Evolutionary conservation across 2,329 filamentous ascomycete genomes (phyloP).

Genomic region (Eutypa lata): DNA sequence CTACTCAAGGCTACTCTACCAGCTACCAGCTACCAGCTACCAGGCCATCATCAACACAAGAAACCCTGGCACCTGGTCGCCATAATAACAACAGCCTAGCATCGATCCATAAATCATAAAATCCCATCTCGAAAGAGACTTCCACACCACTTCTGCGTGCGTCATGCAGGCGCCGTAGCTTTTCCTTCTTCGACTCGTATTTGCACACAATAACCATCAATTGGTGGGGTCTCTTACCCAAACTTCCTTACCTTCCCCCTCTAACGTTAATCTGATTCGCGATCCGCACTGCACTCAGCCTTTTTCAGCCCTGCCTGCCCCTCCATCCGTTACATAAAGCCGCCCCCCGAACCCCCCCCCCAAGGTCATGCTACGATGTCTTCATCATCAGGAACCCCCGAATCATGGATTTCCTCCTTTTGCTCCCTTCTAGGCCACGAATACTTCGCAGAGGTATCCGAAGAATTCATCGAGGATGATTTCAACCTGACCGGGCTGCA

Average conservation of each 20-base stretch:
- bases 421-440: slow-evolving; percentile 94
- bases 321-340: slow-evolving; percentile 1
- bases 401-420: slow-evolving; percentile 98
- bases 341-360: background rate
- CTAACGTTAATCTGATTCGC: background rate
- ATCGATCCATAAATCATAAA: background rate
- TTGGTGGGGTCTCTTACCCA: background rate
- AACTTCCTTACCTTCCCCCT: background rate
- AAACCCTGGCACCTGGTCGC: background rate
- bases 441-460: slow-evolving; percentile 97
- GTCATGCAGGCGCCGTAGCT: slow-evolving; percentile 26
- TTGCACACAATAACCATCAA: background rate
- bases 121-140: no score
- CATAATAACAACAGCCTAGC: background rate
- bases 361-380: slow-evolving; percentile 44
- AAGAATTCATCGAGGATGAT: slow-evolving; percentile 99
- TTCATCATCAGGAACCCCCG: slow-evolving; percentile 59
- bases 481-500: slow-evolving; percentile 97
- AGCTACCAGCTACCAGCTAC: background rate
- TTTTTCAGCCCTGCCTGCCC: background rate
- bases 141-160: slow-evolving; percentile 6
- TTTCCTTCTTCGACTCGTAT: slow-evolving; percentile 5
- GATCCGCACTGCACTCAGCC: background rate
- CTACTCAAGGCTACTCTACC: no score
- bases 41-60: background rate